These are phyloP conservation scores for Schizophyllum commune DNA, from an alignment of 1,284 basidiomycete genomes.

Conservation along the genomic window DNA sequence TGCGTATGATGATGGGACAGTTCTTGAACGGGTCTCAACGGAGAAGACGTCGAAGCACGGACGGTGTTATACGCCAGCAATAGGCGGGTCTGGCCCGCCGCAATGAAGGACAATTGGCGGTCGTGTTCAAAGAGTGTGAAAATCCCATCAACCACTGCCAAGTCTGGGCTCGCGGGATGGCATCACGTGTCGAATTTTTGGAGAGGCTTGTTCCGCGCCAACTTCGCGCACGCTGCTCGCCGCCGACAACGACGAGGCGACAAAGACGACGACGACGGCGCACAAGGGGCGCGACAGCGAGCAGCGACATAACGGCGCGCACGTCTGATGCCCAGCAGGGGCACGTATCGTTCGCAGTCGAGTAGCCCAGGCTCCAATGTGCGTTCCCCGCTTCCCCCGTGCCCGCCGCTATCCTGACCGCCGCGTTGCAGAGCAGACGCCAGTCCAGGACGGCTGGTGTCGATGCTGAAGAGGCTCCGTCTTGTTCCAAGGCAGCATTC, in stretches of 20 bases:
- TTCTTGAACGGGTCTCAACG: too few species aligned
- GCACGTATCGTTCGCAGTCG: neutral
- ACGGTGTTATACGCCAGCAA: neutral
- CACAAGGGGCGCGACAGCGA: neutral
- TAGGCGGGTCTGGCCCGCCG: neutral
- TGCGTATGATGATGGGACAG: too few species aligned
- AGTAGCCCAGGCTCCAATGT: neutral
- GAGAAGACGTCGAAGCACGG: neutral
- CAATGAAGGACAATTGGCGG: neutral
- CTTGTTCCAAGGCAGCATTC: neutral
- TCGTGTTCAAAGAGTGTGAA: neutral
- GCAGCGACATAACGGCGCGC: neutral
- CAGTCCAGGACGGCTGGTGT: neutral
- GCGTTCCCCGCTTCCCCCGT: neutral
- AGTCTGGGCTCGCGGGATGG: neutral
- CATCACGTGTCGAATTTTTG: neutral
- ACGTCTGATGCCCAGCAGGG: neutral
- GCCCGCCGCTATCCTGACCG: neutral
- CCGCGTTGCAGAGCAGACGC: neutral
- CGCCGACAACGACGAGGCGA: neutral
- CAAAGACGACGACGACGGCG: neutral
- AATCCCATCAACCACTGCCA: neutral
- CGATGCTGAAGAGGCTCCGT: neutral
- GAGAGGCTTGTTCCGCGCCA: neutral
- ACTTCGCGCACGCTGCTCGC: neutral